phyloP scores from a whole-genome alignment of 1,139 yeast genomes.

The Kodamaea derodonti region DNA sequence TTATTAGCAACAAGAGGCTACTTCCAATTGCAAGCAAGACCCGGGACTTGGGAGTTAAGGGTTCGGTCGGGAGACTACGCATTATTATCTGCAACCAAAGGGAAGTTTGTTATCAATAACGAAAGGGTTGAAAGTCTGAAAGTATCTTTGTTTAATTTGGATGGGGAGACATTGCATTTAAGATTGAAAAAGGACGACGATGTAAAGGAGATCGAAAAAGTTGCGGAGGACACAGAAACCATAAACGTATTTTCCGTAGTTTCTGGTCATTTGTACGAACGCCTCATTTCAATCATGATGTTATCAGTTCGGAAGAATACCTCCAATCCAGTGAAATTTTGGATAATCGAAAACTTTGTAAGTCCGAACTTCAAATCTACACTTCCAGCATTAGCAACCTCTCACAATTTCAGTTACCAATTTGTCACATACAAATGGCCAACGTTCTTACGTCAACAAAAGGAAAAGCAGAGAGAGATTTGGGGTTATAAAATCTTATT shows the following conservation, averaged over 20 bases:
- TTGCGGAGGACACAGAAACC: slow-evolving; percentile 44
- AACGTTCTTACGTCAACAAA: slow-evolving; percentile 73
- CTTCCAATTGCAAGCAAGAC: slow-evolving; percentile 64
- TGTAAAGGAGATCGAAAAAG: slow-evolving; percentile 1
- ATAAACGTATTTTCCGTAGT: slow-evolving; percentile 82
- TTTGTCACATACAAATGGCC: slow-evolving; percentile 90
- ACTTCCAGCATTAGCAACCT: slow-evolving; percentile 58
- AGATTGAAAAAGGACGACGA: slow-evolving; percentile 4
- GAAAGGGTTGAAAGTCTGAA: slow-evolving; percentile 14
- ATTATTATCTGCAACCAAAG: slow-evolving; percentile 34
- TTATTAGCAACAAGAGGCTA: slow-evolving; percentile 71
- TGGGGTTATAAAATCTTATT: slow-evolving; percentile 90
- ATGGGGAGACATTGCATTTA: slow-evolving; percentile 38
- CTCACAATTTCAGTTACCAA: slow-evolving; percentile 62
- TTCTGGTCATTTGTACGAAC: slow-evolving; percentile 74
- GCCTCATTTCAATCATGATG: slow-evolving; percentile 72
- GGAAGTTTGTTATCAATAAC: slow-evolving; percentile 25
- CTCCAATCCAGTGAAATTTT: slow-evolving; percentile 65
- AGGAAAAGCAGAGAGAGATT: slow-evolving; percentile 70
- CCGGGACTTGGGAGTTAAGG: slow-evolving; percentile 60
- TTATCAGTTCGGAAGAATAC: slow-evolving; percentile 68
- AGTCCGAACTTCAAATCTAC: slow-evolving; percentile 63
- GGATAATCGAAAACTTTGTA: slow-evolving; percentile 80
- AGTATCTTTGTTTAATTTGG: slow-evolving; percentile 34
- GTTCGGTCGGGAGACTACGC: slow-evolving; percentile 44